These are phyloP conservation scores for Lachancea thermotolerans DNA, from an alignment of 805 yeast genomes.

Conservation along the genomic window DNA sequence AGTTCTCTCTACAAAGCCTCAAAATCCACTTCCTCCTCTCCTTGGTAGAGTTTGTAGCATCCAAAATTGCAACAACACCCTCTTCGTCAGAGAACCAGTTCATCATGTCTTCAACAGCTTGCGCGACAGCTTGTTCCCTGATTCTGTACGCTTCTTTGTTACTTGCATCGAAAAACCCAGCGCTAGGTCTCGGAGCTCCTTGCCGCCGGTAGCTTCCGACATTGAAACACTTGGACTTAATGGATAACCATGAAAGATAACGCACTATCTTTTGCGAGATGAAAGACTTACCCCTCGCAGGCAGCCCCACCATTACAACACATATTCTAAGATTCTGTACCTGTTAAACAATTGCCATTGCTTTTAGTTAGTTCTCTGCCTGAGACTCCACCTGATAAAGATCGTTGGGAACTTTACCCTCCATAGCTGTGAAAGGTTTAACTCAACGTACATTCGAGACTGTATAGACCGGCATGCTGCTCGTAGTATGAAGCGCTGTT, in stretches of 20 bases:
- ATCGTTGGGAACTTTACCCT: no score
- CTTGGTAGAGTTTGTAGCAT: conserved; percentile 84
- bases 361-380: conserved; percentile 1
- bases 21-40: conserved; percentile 62
- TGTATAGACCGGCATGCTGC: conserved; percentile 32
- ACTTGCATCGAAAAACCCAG: conserved; percentile 67
- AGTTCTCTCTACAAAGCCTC: conserved; percentile 52
- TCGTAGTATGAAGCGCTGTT: no score
- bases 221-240: conserved; percentile 79
- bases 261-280: conserved; percentile 92
- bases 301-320: conserved; percentile 78
- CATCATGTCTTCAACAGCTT: conserved; percentile 75
- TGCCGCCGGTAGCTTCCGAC: conserved; percentile 81
- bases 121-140: conserved; percentile 61
- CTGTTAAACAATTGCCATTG: conserved; percentile 13
- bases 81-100: conserved; percentile 74
- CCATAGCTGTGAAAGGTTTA: no score
- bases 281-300: conserved; percentile 66
- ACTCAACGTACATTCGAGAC: conserved; percentile 32
- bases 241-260: conserved; percentile 86
- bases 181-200: conserved; percentile 45
- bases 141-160: conserved; percentile 59
- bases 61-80: conserved; percentile 88
- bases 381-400: no score
- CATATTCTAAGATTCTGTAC: conserved; percentile 72